phyloP scores from a whole-genome alignment of 2,329 filamentous ascomycete genomes.

The Arthrobotrys sphaeroides region DNA sequence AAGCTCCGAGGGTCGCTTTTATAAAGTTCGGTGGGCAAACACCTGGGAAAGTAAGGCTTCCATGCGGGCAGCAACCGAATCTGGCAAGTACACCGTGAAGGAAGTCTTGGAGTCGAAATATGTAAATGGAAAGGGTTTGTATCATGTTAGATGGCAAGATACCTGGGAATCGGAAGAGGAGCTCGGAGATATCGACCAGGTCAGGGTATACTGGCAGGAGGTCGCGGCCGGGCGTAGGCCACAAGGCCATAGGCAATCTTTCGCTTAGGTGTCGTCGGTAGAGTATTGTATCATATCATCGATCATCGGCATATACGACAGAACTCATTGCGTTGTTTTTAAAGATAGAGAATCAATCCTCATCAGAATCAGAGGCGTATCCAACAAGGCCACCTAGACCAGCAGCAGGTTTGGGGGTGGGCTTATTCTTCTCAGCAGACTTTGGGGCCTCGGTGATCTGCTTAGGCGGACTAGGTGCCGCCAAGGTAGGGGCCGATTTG shows the following conservation, averaged over 20 bases:
- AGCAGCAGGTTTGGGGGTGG: background rate
- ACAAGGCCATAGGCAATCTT: conserved; percentile 20
- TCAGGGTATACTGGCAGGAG: conserved; percentile 39
- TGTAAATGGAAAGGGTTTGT: conserved; percentile 41
- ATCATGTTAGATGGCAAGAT: conserved; percentile 47
- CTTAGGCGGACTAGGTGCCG: background rate
- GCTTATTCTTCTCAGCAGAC: background rate
- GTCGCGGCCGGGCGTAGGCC: conserved; percentile 22
- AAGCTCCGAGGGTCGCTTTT: conserved; percentile 36
- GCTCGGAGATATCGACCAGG: conserved; percentile 37
- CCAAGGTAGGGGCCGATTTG: background rate
- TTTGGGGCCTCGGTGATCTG: background rate
- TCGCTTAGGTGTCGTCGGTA: conserved; percentile 22
- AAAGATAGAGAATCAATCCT: conserved; percentile 17
- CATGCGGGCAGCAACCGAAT: conserved; percentile 42
- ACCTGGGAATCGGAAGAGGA: conserved; percentile 48
- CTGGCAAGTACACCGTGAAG: conserved; percentile 49
- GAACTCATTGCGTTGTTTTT: conserved; percentile 3
- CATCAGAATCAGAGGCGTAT: conserved; percentile 48
- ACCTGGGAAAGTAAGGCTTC: conserved; percentile 52
- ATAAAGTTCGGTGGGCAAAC: conserved; percentile 50
- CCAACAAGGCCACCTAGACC: conserved; percentile 41
- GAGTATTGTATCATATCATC: conserved; percentile 7
- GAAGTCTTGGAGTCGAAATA: conserved; percentile 46
- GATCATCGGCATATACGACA: conserved; percentile 1